Percentiles rank a stretch among this genome's conserved stretches.
These are phyloP conservation scores for Rhodotorula paludigena DNA, from an alignment of 768 basidiomycete species.

Conservation along the genomic window DNA sequence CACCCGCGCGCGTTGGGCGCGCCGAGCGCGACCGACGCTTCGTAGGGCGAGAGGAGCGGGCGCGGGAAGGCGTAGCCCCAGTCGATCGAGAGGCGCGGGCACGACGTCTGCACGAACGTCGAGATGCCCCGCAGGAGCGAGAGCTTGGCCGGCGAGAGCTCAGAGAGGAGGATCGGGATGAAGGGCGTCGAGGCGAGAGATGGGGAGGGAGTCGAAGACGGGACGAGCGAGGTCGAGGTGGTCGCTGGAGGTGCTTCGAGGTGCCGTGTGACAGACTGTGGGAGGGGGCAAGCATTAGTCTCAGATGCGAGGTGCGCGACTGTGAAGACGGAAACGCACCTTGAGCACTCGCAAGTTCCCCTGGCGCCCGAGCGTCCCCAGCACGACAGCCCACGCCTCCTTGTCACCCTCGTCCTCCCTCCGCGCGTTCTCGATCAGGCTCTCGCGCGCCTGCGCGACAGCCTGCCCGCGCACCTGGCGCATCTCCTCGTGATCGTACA, in stretches of 20 bases:
- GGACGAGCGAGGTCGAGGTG: slow-evolving; percentile 44
- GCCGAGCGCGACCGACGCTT: slow-evolving; percentile 79
- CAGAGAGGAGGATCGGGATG: slow-evolving; percentile 86
- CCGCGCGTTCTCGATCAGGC: slow-evolving; percentile 41
- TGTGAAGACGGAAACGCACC: slow-evolving; percentile 47
- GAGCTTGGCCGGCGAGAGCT: slow-evolving; percentile 92
- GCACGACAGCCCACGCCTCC: slow-evolving; percentile 73
- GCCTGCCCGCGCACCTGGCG: slow-evolving; percentile 65
- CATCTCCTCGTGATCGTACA: slow-evolving; percentile 88
- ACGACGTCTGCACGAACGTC: slow-evolving; percentile 91
- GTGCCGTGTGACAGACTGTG: slow-evolving; percentile 59
- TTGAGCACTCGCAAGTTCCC: slow-evolving; percentile 85
- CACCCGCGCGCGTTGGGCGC: slow-evolving; percentile 46
- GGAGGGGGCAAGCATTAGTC: not conserved
- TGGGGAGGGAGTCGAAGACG: not conserved
- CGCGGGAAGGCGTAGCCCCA: slow-evolving; percentile 95
- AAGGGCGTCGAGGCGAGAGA: slow-evolving; percentile 23
- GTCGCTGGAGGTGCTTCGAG: slow-evolving; percentile 56
- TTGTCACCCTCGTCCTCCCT: slow-evolving; percentile 15
- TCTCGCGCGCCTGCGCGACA: slow-evolving; percentile 66
- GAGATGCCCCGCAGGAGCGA: slow-evolving; percentile 74
- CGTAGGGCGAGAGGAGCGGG: slow-evolving; percentile 88
- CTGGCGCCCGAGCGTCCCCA: slow-evolving; percentile 91
- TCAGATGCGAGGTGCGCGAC: slow-evolving; percentile 15
- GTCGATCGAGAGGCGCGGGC: slow-evolving; percentile 92